Evolutionary conservation across 495 filamentous ascomycete species (phyloP).

Genomic region (Stereocaulon alpinum): DNA sequence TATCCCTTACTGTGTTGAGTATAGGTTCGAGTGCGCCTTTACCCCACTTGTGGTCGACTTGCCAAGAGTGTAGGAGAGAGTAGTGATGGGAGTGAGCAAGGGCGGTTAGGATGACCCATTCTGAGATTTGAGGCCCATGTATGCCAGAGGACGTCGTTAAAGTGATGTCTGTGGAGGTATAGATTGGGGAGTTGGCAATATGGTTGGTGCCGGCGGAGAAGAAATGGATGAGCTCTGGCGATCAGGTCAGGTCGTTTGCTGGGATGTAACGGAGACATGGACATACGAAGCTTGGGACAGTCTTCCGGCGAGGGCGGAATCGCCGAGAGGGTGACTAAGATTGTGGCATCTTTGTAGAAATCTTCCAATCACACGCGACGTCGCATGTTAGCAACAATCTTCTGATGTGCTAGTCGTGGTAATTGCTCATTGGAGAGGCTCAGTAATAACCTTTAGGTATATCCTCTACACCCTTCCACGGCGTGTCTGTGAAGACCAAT

Average conservation of each 20-base stretch:
- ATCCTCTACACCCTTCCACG: background rate
- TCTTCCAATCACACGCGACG: constrained; percentile 23
- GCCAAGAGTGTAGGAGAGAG: constrained; percentile 34
- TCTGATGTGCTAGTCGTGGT: background rate
- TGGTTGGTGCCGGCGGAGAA: constrained; percentile 67
- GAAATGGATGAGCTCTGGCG: constrained; percentile 59
- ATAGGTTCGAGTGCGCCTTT: background rate
- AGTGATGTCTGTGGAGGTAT: constrained; percentile 49
- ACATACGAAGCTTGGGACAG: constrained; percentile 20
- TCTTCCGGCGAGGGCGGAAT: constrained; percentile 34
- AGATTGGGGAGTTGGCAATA: constrained; percentile 50
- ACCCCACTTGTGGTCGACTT: constrained; percentile 35
- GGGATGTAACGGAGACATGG: background rate
- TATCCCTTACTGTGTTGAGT: constrained; percentile 32
- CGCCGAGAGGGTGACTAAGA: constrained; percentile 49
- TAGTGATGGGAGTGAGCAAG: constrained; percentile 48
- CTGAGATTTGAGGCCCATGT: constrained; percentile 74
- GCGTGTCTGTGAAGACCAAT: constrained; percentile 7
- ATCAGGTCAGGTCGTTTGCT: constrained; percentile 18
- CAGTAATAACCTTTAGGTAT: constrained; percentile 2
- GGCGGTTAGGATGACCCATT: constrained; percentile 57
- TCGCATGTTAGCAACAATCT: background rate
- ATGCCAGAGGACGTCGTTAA: constrained; percentile 68
- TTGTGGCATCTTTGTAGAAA: constrained; percentile 49
- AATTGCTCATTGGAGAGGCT: background rate